Conservation (phyloP, 768 basidiomycete species). For the Polyporus arcularius region DNA sequence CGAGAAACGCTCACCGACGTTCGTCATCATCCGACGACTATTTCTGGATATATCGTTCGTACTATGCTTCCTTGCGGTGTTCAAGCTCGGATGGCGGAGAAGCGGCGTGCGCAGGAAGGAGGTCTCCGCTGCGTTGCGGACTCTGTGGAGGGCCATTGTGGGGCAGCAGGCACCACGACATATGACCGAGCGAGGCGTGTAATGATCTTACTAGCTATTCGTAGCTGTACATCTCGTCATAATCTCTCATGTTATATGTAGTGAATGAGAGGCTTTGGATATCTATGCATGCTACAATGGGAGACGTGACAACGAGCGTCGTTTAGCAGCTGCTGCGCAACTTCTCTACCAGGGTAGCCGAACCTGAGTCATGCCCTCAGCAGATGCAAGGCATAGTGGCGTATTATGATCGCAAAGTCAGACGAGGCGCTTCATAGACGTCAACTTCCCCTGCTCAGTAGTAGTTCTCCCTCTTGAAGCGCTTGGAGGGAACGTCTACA, state of each 20-base stretch:
- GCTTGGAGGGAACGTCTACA: background rate
- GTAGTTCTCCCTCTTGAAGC: constrained; percentile 12
- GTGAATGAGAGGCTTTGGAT: background rate
- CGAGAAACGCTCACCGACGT: constrained; percentile 63
- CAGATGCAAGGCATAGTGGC: too few relatives aligned
- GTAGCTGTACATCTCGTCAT: background rate
- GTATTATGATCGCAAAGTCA: too few relatives aligned
- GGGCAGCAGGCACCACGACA: constrained; percentile 50
- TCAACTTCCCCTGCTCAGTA: background rate
- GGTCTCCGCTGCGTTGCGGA: constrained; percentile 60
- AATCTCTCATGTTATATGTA: background rate
- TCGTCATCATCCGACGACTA: constrained; percentile 69
- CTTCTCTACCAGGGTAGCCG: too few relatives aligned
- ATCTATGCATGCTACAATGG: background rate
- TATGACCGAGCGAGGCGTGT: constrained; percentile 49
- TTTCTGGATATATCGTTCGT: constrained; percentile 81
- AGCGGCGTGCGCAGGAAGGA: constrained; percentile 72
- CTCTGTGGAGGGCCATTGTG: constrained; percentile 70
- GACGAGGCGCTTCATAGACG: too few relatives aligned
- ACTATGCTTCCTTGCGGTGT: constrained; percentile 57
- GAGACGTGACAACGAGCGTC: too few relatives aligned
- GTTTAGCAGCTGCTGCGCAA: too few relatives aligned
- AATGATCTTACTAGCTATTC: background rate
- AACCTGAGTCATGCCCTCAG: too few relatives aligned
- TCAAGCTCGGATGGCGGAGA: constrained; percentile 63